Evolutionary conservation across 768 basidiomycete species (phyloP).

Genomic region (Rubroboletus satanas): DNA sequence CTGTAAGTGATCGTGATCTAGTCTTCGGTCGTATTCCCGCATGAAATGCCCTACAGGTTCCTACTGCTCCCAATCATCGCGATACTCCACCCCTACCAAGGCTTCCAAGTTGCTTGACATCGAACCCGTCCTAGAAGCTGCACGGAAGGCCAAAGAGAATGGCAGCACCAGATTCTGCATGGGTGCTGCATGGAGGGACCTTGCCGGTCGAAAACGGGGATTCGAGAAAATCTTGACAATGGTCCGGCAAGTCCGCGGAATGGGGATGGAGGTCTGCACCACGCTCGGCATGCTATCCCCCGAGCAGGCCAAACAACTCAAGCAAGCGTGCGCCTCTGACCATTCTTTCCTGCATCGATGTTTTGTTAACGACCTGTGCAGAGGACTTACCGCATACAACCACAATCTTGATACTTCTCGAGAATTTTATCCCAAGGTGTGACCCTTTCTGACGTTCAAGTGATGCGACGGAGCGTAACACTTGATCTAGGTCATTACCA

Average conservation of each 20-base stretch:
- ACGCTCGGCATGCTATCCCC: constrained; percentile 96
- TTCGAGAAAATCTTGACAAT: constrained; percentile 92
- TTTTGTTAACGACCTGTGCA: constrained; percentile 24
- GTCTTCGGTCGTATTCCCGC: background rate
- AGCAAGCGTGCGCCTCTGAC: constrained; percentile 70
- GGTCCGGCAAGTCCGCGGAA: constrained; percentile 85
- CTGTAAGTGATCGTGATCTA: constrained; percentile 55
- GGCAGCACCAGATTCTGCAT: constrained; percentile 98
- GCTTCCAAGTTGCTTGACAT: constrained; percentile 85
- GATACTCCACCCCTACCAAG: constrained; percentile 83
- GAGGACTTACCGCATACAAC: constrained; percentile 95
- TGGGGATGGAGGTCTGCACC: constrained; percentile 99
- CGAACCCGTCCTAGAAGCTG: constrained; percentile 90
- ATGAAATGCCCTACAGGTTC: constrained; percentile 53
- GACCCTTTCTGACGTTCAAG: constrained; percentile 9
- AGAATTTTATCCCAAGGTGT: constrained; percentile 90
- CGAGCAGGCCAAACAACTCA: constrained; percentile 87
- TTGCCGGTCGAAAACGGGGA: constrained; percentile 87
- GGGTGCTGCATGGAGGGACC: constrained; percentile 98
- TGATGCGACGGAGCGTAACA: background rate
- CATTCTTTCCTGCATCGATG: background rate
- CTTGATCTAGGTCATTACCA: constrained; percentile 79
- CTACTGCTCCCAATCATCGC: constrained; percentile 97
- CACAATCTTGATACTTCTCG: constrained; percentile 98
- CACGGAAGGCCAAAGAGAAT: constrained; percentile 90